Conservation (phyloP, 441 rosid genomes). For the Melianthus villosus region DNA sequence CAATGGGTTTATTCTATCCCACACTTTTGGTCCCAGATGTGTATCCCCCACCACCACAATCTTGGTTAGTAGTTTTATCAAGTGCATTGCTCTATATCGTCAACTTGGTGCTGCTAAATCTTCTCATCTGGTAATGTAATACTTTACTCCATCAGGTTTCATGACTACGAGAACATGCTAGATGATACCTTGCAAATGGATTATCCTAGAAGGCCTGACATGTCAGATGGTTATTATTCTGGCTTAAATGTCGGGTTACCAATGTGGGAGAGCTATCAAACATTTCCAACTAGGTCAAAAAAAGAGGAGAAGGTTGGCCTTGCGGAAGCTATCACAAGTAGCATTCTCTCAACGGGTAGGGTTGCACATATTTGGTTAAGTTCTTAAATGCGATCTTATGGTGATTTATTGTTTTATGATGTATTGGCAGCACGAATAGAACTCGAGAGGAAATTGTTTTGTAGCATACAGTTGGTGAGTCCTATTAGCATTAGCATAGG, state of each 20-base stretch:
- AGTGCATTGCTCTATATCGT: conserved; percentile 1
- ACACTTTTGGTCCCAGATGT: conserved; percentile 76
- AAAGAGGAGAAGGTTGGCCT: conserved; percentile 96
- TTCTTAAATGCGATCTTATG: conserved; percentile 9
- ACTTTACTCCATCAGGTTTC: conserved; percentile 36
- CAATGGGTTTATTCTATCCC: conserved; percentile 91
- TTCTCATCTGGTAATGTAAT: conserved; percentile 2
- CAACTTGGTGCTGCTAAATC: conserved; percentile 5
- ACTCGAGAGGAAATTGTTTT: conserved; percentile 73
- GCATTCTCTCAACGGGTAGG: conserved; percentile 82
- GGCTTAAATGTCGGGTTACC: conserved; percentile 41
- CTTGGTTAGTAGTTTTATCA: conserved; percentile 37
- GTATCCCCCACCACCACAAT: conserved; percentile 73
- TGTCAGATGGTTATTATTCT: conserved; percentile 37
- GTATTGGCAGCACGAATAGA: conserved; percentile 63
- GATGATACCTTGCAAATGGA: conserved; percentile 87
- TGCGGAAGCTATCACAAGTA: conserved; percentile 79
- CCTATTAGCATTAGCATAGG: conserved; percentile 5
- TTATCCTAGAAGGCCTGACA: conserved; percentile 59
- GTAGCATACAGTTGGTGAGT: conserved; percentile 79
- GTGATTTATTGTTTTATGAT: conserved; percentile 6
- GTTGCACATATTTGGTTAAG: conserved; percentile 4
- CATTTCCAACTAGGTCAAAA: conserved; percentile 47
- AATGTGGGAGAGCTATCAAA: conserved; percentile 69
- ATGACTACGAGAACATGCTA: conserved; percentile 77